phyloP scores from a whole-genome alignment of 176 grass and related monocot genomes.

The Carex littledalei region DNA sequence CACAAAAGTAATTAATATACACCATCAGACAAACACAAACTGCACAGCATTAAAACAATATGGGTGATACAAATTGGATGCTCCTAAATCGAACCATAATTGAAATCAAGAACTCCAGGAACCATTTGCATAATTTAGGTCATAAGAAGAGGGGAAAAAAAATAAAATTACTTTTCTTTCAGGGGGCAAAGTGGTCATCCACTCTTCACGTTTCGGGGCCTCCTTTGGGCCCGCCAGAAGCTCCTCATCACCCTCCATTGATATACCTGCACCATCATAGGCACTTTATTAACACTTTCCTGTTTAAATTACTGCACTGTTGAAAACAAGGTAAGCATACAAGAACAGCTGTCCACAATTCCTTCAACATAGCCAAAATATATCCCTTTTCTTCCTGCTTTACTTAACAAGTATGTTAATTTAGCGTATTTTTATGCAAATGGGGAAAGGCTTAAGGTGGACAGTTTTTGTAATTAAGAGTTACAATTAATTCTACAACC shows the following conservation, averaged over 20 bases:
- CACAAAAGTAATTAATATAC: slow-evolving; percentile 1
- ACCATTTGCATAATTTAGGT: neutral
- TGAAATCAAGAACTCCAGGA: neutral
- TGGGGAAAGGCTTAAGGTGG: neutral
- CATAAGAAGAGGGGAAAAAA: neutral
- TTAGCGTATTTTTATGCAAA: neutral
- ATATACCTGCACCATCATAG: slow-evolving; percentile 47
- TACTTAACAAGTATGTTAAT: neutral
- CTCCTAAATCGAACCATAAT: neutral
- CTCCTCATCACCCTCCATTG: slow-evolving; percentile 89
- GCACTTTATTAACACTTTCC: neutral
- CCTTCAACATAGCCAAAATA: neutral
- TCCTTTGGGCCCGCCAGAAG: slow-evolving; percentile 77
- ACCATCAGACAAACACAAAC: slow-evolving; percentile 2
- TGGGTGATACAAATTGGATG: neutral
- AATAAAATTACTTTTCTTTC: slow-evolving; percentile 78
- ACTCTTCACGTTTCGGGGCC: slow-evolving; percentile 78
- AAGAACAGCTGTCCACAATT: neutral
- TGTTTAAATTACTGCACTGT: neutral
- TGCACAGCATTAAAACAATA: neutral
- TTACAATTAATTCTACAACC: neutral
- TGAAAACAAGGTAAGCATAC: neutral
- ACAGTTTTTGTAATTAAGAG: neutral
- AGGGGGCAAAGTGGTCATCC: slow-evolving; percentile 95
- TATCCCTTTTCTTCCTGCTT: neutral